Percentiles rank a stretch among this genome's conserved stretches.
These are phyloP conservation scores for Aspergillus pseudotamarii DNA, from an alignment of 2,329 filamentous ascomycete species.

Conservation along the genomic window DNA sequence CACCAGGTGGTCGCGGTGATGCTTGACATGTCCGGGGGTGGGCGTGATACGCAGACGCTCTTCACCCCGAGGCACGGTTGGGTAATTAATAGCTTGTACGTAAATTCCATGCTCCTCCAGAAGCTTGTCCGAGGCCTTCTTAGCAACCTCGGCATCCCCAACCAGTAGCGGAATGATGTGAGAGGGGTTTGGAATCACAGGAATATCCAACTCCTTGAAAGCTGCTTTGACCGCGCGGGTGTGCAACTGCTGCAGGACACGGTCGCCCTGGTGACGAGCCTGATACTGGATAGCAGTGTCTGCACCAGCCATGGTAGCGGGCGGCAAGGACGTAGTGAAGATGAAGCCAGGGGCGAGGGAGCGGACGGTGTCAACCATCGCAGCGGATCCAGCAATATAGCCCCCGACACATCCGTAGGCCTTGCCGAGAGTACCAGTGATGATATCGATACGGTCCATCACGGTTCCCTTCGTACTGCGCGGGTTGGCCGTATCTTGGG, in stretches of 20 bases:
- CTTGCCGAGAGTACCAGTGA: conserved; percentile 95
- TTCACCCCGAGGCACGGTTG: conserved; percentile 96
- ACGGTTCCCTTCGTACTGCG: conserved; percentile 68
- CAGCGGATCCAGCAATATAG: conserved; percentile 88
- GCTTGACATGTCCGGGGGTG: conserved; percentile 85
- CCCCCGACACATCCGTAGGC: conserved; percentile 97
- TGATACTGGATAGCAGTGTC: conserved; percentile 93
- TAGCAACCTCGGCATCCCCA: conserved; percentile 89
- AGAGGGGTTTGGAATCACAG: conserved; percentile 95
- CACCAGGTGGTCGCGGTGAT: conserved; percentile 84
- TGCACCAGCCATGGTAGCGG: conserved; percentile 95
- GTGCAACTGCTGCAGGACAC: conserved; percentile 91
- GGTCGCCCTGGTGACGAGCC: conserved; percentile 79
- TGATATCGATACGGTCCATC: conserved; percentile 96
- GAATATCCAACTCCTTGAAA: conserved; percentile 77
- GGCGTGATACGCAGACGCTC: conserved; percentile 95
- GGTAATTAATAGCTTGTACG: conserved; percentile 98
- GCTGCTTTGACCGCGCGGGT: conserved; percentile 91
- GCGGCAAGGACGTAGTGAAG: conserved; percentile 95
- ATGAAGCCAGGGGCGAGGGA: conserved; percentile 97
- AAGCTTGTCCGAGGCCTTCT: conserved; percentile 87
- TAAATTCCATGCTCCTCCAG: conserved; percentile 91
- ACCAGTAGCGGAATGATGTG: conserved; percentile 95
- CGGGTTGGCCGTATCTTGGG: conserved; percentile 62
- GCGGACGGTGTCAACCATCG: conserved; percentile 88